A percentile compares a stretch with the other conserved stretches of the same genome.
These are phyloP conservation scores for Heritiera littoralis DNA, from an alignment of 345 rosid species.

Conservation along the genomic window DNA sequence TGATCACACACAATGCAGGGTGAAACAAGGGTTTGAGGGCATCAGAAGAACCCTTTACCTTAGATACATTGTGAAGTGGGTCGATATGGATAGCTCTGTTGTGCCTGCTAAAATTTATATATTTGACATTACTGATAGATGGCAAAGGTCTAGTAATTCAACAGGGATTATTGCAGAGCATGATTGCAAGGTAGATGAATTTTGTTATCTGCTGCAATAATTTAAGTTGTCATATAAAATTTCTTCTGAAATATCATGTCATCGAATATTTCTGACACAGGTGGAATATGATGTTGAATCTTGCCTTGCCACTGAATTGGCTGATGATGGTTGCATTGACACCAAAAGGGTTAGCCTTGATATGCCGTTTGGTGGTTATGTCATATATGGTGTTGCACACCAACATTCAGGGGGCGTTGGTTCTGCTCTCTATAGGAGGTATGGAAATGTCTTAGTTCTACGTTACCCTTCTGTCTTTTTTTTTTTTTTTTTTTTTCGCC, in stretches of 20 bases:
- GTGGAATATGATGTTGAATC: slow-evolving; percentile 66
- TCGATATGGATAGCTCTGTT: slow-evolving; percentile 61
- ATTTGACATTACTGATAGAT: slow-evolving; percentile 75
- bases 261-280: slow-evolving; percentile 34
- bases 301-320: slow-evolving; percentile 32
- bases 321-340: slow-evolving; percentile 41
- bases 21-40: slow-evolving; percentile 54
- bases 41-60: slow-evolving; percentile 51
- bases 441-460: neutral
- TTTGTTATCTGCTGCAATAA: neutral
- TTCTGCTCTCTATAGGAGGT: slow-evolving; percentile 76
- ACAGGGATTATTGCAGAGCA: slow-evolving; percentile 43
- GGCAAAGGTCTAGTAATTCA: slow-evolving; percentile 42
- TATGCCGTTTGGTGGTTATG: slow-evolving; percentile 69
- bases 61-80: slow-evolving; percentile 69
- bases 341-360: slow-evolving; percentile 48
- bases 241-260: neutral
- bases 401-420: slow-evolving; percentile 77
- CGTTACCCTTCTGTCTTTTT: neutral
- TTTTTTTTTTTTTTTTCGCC: too few relatives aligned
- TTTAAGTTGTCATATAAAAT: neutral
- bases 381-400: slow-evolving; percentile 82
- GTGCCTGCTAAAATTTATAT: slow-evolving; percentile 70
- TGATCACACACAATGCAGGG: slow-evolving; percentile 61
- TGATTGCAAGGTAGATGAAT: slow-evolving; percentile 55